These are phyloP conservation scores for Pinus albicaulis DNA, from an alignment of 75 land plant genomes.

Conservation along the genomic window DNA sequence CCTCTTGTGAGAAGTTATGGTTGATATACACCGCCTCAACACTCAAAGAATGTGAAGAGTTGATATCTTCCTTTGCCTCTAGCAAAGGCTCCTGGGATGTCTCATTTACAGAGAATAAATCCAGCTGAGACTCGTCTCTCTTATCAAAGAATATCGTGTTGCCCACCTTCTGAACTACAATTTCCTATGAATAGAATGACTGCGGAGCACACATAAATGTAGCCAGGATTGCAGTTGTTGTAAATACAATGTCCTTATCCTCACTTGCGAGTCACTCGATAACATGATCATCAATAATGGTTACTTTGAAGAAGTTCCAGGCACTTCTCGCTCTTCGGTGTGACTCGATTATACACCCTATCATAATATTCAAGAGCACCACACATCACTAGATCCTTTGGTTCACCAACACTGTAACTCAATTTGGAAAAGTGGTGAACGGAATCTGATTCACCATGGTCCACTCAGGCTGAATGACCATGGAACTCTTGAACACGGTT, in stretches of 20 bases:
- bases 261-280: too few species aligned
- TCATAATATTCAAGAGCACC: too few species aligned
- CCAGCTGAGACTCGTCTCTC: slow-evolving; percentile 36
- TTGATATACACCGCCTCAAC: slow-evolving; percentile 32
- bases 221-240: slow-evolving; percentile 77
- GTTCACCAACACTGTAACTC: too few species aligned
- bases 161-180: slow-evolving; percentile 85
- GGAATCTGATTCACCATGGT: too few species aligned
- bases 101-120: slow-evolving; percentile 35
- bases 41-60: slow-evolving; percentile 36
- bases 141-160: slow-evolving; percentile 78
- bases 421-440: too few species aligned
- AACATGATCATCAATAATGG: too few species aligned
- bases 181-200: slow-evolving; percentile 90
- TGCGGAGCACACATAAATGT: slow-evolving; percentile 89
- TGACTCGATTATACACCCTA: too few species aligned
- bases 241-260: slow-evolving; percentile 92
- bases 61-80: slow-evolving; percentile 46
- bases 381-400: too few species aligned
- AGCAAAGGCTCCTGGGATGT: slow-evolving; percentile 30
- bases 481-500: too few species aligned
- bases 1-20: slow-evolving; percentile 50
- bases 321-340: too few species aligned
- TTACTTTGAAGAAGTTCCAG: too few species aligned
- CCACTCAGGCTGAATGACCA: too few species aligned